Base-by-base conservation (phyloP, 495 filamentous ascomycete genomes). In the Trichoderma reesei region DNA sequence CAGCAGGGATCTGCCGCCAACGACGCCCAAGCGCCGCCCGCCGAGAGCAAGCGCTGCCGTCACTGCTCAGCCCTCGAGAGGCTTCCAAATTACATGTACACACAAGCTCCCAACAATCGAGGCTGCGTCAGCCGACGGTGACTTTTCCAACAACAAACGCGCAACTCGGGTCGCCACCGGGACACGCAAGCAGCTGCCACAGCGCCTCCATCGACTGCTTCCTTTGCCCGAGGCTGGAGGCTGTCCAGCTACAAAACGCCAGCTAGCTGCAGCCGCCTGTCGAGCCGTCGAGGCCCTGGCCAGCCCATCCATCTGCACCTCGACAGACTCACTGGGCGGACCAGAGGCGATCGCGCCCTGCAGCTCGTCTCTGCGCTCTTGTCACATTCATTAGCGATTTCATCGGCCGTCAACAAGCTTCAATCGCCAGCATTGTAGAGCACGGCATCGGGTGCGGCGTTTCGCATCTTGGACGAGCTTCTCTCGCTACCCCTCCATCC, bases 91-190 rank as follows among this genome's bases (percentile, higher is more conserved):
- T 26, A 26, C 26, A 26, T 26, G n/a, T n/a, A 48, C 16, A n/a
- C 8, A 18, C n/a, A 20, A 48, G 44, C 44, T 48, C 20, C 5
- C 16, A 48, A 18, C 44, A 18, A 48, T 8, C 26, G 20, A 14
- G 51, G 51, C 26, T 56, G 51, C 51, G 51, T 56, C 51, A 56
- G 51, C 51, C 51, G 46, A 20, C 51, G 9, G 51, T 48, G 51
- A 33, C 51, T 33, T 34, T 56, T 18, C 16, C 20, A 56, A 56
- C 11, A 20, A 20, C 44, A 8, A 16, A 48, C 44, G 18, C 18
- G 16, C 9, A n/a, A 48, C 44, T 3, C 18, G 44, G 16, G 16
- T 18, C 51, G 51, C 51, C 51, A 56, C 51, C 16, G 51, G 11
- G 18, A 26, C 34, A 56, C 51, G 51, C 51, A 56, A 56, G 51